Base-by-base conservation (phyloP, 768 basidiomycete species). In the Ephemerocybe angulata region DNA sequence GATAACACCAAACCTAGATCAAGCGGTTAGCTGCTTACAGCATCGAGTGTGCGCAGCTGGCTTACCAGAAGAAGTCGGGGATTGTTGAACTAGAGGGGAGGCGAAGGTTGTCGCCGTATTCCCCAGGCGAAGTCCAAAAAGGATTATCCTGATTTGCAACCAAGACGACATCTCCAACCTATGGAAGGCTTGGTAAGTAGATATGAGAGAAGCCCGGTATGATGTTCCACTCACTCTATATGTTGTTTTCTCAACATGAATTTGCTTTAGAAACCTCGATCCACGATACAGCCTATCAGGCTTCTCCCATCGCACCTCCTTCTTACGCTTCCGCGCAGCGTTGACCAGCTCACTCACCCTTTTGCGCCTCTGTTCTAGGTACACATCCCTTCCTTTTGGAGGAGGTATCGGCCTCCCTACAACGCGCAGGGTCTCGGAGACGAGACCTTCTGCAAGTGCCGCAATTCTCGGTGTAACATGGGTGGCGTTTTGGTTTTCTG, bases 1-100 rank as follows among this genome's bases (percentile, higher is more conserved):
- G 24, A 92, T 83, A 60, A 75, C 76, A 0, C 76, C 88, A 66
- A 91, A 90, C 88, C 88, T 90, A 21, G 6, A 44, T 8, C 33
- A 35, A 35, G 33, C 33, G 33, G 10, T 17, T 35, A 35, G 33
- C 33, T 35, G 33, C 8, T 35, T 35, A 8, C 33, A 8, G 33
- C 17, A 35, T 17, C 33, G 33, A 17, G 17, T 35, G 8, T 35
- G 10, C 17, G 22, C 15, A 19, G 24, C 12, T 21, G 22, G 44
- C 52, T 22, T 12, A 55, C 54, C 54, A 55, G 30, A 55, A 55
- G 37, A 49, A 50, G 15, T 55, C 54, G 5, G 12, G n/a, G 10
- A 55, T 12, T 10, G 17, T 19, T 21, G 46, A 35, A 21, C 50
- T 28, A 4, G 2, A 11, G 3, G 46, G 22, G 5, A 50, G 7